Evolutionary conservation across 495 filamentous ascomycete species (phyloP).

Genomic region (Aspergillus nidulans): DNA sequence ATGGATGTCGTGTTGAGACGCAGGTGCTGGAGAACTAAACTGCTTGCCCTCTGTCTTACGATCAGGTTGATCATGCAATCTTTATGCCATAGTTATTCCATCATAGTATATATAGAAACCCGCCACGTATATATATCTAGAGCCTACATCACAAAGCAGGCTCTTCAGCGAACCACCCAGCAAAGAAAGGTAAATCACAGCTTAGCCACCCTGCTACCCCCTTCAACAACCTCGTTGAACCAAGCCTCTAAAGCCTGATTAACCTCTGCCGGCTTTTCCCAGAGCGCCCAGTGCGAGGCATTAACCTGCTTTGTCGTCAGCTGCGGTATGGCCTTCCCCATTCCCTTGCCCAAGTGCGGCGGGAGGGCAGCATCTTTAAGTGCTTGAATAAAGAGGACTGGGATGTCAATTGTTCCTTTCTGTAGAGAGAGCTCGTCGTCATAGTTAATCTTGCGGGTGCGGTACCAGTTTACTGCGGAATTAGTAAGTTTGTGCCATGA

Average conservation of each 20-base stretch:
- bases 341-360: slow-evolving; percentile 59
- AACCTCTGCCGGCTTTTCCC: slow-evolving; percentile 57
- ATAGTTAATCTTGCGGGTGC: slow-evolving; percentile 63
- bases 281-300: slow-evolving; percentile 66
- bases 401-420: slow-evolving; percentile 53
- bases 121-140: background rate
- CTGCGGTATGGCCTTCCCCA: slow-evolving; percentile 61
- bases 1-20: slow-evolving; percentile 59
- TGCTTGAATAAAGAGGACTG: slow-evolving; percentile 71
- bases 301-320: slow-evolving; percentile 56
- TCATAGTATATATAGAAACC: no score
- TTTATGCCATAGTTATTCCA: background rate
- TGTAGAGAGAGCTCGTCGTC: slow-evolving; percentile 63
- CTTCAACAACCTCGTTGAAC: slow-evolving; percentile 38
- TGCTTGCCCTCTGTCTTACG: background rate
- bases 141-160: background rate
- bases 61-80: background rate
- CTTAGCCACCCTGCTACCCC: slow-evolving; percentile 15
- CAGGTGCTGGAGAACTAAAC: slow-evolving; percentile 33
- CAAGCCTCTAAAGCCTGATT: slow-evolving; percentile 45
- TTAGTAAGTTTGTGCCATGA: background rate
- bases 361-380: slow-evolving; percentile 64
- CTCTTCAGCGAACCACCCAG: background rate
- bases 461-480: slow-evolving; percentile 72
- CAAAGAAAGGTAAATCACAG: slow-evolving; percentile 13